Conservation (phyloP, 768 basidiomycete species). For the Crucibulum laeve region DNA sequence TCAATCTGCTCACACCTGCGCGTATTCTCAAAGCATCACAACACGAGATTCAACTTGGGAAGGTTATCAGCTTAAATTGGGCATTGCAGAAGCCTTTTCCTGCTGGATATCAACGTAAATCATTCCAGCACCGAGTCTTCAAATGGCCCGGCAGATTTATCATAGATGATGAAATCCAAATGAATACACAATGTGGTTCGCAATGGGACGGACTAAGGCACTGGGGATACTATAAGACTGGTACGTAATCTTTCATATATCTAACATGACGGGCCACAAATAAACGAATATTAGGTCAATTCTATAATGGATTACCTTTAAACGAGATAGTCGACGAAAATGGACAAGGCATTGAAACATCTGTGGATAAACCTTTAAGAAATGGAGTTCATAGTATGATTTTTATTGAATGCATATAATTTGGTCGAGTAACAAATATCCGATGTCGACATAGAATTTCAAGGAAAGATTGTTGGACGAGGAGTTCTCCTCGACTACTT, state of each 20-base stretch:
- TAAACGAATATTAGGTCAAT: slow-evolving; percentile 10
- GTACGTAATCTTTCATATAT: slow-evolving; percentile 7
- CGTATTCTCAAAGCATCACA: slow-evolving; percentile 15
- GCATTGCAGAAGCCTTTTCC: slow-evolving; percentile 17
- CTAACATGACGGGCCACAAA: neutral
- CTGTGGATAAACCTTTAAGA: slow-evolving; percentile 13
- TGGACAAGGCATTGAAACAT: slow-evolving; percentile 4
- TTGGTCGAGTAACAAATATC: neutral
- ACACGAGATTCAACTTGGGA: slow-evolving; percentile 14
- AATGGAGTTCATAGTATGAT: slow-evolving; percentile 19
- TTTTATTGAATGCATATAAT: neutral
- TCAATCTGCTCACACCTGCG: slow-evolving; percentile 17
- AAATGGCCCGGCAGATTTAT: slow-evolving; percentile 9
- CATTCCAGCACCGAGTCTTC: slow-evolving; percentile 14
- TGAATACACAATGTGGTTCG: slow-evolving; percentile 19
- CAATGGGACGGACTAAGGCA: slow-evolving; percentile 21
- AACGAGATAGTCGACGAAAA: slow-evolving; percentile 14
- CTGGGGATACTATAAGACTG: slow-evolving; percentile 14
- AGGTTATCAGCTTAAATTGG: slow-evolving; percentile 18
- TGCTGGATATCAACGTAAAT: slow-evolving; percentile 4
- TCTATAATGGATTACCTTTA: slow-evolving; percentile 15
- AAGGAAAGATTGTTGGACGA: slow-evolving; percentile 20
- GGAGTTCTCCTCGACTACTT: slow-evolving; percentile 18
- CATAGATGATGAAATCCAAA: slow-evolving; percentile 16
- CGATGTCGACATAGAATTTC: slow-evolving; percentile 9